Base-by-base conservation (phyloP, 257 asterid species). In the Rehmannia glutinosa region DNA sequence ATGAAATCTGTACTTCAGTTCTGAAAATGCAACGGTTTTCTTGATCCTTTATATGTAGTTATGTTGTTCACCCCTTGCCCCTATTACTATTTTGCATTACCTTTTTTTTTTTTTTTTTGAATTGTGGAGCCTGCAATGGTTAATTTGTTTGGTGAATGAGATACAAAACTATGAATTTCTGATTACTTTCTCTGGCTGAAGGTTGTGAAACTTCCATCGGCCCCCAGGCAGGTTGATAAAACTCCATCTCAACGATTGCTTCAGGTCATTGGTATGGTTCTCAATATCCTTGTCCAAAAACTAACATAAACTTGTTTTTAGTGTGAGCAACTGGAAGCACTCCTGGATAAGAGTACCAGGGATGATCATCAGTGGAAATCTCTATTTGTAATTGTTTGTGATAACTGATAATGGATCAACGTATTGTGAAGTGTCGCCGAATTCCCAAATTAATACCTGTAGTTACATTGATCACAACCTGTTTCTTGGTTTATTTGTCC, bases 231-330 rank as follows among this genome's bases (percentile, higher is more conserved):
- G 63, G 69, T 74, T 54, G 98, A 93, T 60, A 90, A 84, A 82
- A 78, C 72, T 77, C 89, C 87, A 62, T 79, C 96, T 12, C 90
- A 78, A 55, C 84, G 99, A 46, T 67, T 93, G 75, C 99, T 93
- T 79, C 96, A 93, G 85, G 87, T 93, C 77, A 75, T 77, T 33
- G 99, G 99, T 90, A 92, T 79, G 93, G 72, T 61, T 72, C 76
- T 57, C 47, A 61, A 39, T 64, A 66, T 66, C 75, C 67, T 53
- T 70, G 71, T 49, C 7, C 9, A 56, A 55, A 33, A 30, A 2
- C 39, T 28, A 58, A 64, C 66, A 25, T 45, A 49, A 70, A 5
- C 54, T 5, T 55, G 41, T 55, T 27, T 52, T 35, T 62, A 49
- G 39, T 39, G 20, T 27, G 54, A 55, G 62, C 43, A 45, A 60